phyloP scores from a whole-genome alignment of 306 rosid genomes.

The Argentina anserina region DNA sequence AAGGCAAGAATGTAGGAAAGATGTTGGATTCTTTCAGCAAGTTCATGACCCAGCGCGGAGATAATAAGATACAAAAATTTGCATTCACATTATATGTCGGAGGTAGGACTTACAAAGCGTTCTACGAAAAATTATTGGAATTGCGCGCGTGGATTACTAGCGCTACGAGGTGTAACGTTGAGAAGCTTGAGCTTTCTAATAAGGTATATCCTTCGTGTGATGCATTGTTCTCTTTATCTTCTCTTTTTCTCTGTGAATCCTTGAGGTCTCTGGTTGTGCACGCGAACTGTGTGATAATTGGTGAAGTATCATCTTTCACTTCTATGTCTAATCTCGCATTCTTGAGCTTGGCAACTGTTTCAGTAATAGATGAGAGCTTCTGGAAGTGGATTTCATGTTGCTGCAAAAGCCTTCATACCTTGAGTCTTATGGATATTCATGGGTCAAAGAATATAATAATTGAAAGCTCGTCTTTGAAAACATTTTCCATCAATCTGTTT shows the following conservation, averaged over 20 bases:
- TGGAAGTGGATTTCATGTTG: background rate
- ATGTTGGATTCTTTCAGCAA: background rate
- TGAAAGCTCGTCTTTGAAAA: background rate
- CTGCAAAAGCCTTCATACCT: slow-evolving; percentile 8
- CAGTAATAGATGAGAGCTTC: background rate
- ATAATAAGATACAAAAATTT: background rate
- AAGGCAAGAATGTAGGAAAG: no score
- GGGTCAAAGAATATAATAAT: background rate
- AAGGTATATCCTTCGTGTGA: background rate
- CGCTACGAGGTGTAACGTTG: slow-evolving; percentile 6
- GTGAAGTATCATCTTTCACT: background rate
- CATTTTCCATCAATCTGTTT: no score
- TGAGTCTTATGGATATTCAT: background rate
- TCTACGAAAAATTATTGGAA: background rate
- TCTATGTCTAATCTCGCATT: background rate
- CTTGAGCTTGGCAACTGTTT: background rate
- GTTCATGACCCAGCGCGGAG: background rate
- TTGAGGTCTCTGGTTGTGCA: background rate
- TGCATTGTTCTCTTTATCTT: background rate
- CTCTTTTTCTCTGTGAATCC: background rate
- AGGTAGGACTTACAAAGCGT: no score
- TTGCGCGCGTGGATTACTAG: background rate
- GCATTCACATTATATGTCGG: no score
- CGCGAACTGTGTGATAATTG: background rate
- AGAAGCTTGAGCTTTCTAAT: background rate